These are phyloP conservation scores for Nemophila menziesii DNA, from an alignment of 257 asterid species.

Conservation along the genomic window DNA sequence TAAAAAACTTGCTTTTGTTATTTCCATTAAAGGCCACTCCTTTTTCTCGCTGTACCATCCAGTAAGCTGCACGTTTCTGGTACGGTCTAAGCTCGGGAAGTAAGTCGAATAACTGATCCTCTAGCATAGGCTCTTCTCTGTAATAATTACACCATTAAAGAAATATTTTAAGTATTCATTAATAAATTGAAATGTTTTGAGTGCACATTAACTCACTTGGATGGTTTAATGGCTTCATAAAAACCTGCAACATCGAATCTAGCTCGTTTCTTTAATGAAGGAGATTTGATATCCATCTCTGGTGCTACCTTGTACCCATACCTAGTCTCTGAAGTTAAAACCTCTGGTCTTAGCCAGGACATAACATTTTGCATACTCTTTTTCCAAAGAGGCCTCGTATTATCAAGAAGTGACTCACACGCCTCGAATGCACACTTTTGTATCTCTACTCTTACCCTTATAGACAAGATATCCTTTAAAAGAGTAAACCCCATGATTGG, in stretches of 20 bases:
- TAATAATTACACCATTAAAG: slow-evolving; percentile 9
- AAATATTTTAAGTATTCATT: slow-evolving; percentile 2
- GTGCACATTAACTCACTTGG: slow-evolving; percentile 54
- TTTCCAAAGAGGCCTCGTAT: slow-evolving; percentile 74
- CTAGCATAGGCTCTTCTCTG: slow-evolving; percentile 77
- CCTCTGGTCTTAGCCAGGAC: slow-evolving; percentile 94
- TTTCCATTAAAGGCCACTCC: slow-evolving; percentile 30
- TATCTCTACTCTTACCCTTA: slow-evolving; percentile 67
- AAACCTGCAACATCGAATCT: slow-evolving; percentile 66
- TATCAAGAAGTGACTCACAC: slow-evolving; percentile 67
- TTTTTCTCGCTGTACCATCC: slow-evolving; percentile 94
- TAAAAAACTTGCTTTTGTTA: slow-evolving; percentile 32
- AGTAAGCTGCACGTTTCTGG: slow-evolving; percentile 92
- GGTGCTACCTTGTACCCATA: slow-evolving; percentile 37
- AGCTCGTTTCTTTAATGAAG: slow-evolving; percentile 27
- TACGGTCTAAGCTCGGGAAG: slow-evolving; percentile 90
- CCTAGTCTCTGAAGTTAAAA: slow-evolving; percentile 80
- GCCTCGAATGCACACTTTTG: slow-evolving; percentile 42
- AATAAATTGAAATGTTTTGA: slow-evolving; percentile 1
- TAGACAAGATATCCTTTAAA: slow-evolving; percentile 27
- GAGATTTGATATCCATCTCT: slow-evolving; percentile 23
- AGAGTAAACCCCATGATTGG: slow-evolving; percentile 34
- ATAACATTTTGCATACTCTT: slow-evolving; percentile 76
- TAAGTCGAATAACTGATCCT: slow-evolving; percentile 55
- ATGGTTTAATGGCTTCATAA: slow-evolving; percentile 92